phyloP scores from a whole-genome alignment of 805 yeast species.

The Myxozyma geophila region DNA sequence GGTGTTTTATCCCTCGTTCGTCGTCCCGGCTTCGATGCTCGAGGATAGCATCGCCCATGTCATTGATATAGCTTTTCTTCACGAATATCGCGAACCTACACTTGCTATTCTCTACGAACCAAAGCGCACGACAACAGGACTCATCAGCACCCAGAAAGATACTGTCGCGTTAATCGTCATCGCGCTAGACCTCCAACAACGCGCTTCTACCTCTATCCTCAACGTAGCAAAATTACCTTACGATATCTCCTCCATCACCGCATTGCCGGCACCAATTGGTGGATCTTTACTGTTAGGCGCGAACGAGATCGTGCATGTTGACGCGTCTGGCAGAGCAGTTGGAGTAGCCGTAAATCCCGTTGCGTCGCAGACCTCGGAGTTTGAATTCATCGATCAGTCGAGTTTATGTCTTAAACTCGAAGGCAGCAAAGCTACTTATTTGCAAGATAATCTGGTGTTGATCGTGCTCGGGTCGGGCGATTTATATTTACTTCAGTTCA shows the following conservation, averaged over 20 bases:
- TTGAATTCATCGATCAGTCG: conserved; percentile 55
- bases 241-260: conserved; percentile 67
- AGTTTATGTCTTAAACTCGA: conserved; percentile 61
- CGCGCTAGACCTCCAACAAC: conserved; percentile 65
- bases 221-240: conserved; percentile 70
- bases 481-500: conserved; percentile 48
- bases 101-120: conserved; percentile 67
- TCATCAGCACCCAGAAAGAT: conserved; percentile 63
- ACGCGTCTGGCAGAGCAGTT: conserved; percentile 70
- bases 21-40: conserved; percentile 58
- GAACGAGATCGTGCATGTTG: conserved; percentile 77
- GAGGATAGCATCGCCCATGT: conserved; percentile 64
- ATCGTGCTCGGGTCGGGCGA: conserved; percentile 53
- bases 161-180: conserved; percentile 64
- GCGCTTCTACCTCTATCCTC: conserved; percentile 67
- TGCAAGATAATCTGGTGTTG: conserved; percentile 48
- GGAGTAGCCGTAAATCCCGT: conserved; percentile 67
- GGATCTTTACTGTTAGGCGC: conserved; percentile 75
- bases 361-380: conserved; percentile 50
- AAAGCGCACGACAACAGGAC: conserved; percentile 78
- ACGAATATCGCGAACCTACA: conserved; percentile 82
- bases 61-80: conserved; percentile 70
- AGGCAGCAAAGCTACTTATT: conserved; percentile 50
- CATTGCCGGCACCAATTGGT: conserved; percentile 66
- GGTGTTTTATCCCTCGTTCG: conserved; percentile 59